A percentile compares a stretch with the other conserved stretches of the same genome.
These are phyloP conservation scores for Alternaria gaisen DNA, from an alignment of 2,329 filamentous ascomycete species.

Conservation along the genomic window DNA sequence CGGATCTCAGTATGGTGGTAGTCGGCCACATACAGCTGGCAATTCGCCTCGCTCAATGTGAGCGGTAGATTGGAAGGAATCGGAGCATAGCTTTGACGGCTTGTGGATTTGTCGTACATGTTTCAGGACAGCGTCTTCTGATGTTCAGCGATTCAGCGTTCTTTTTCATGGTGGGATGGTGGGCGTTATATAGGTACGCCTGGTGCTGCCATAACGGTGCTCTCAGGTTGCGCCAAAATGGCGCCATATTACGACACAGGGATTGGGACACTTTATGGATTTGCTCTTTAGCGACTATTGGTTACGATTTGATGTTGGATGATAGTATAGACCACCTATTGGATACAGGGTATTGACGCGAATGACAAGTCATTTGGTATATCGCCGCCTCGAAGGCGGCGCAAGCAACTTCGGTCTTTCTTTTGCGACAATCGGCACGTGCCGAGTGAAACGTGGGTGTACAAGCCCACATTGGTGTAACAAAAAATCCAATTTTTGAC, in stretches of 20 bases:
- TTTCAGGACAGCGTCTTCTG: neutral
- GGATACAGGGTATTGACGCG: neutral
- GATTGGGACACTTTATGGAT: constrained; percentile 2
- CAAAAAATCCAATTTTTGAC: neutral
- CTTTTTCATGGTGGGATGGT: constrained; percentile 15
- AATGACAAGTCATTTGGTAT: constrained; percentile 2
- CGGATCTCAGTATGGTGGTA: constrained; percentile 36
- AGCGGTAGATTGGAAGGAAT: neutral
- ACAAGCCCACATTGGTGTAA: neutral
- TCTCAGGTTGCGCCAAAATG: constrained; percentile 21
- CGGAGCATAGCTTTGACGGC: neutral
- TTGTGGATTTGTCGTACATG: neutral
- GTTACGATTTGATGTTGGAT: constrained; percentile 5
- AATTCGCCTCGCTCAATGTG: constrained; percentile 33
- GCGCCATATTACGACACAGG: constrained; percentile 30
- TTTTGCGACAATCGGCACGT: neutral
- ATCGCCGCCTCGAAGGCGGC: neutral
- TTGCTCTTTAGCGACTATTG: constrained; percentile 6
- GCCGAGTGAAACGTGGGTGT: neutral
- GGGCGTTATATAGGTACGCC: constrained; percentile 15
- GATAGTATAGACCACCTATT: constrained; percentile 11
- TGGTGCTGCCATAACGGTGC: neutral
- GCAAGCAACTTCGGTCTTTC: neutral
- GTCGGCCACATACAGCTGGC: constrained; percentile 30
- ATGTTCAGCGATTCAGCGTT: constrained; percentile 15